Conservation (phyloP, 2,329 filamentous ascomycete species). For the Pseudopyrenochaeta lycopersici region DNA sequence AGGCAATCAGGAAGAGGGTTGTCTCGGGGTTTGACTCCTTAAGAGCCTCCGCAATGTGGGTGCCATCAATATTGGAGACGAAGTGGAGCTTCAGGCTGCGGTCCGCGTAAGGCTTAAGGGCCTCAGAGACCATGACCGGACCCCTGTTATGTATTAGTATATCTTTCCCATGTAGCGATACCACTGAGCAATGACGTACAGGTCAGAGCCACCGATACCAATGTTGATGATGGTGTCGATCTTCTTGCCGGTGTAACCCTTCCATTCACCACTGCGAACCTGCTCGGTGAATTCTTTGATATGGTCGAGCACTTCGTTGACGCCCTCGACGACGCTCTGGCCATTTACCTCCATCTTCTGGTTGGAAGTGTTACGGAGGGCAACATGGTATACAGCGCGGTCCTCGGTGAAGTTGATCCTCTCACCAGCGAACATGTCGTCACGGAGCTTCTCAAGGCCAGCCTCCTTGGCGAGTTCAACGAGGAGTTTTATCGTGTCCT, state of each 20-base stretch:
- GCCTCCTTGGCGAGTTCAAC: slow-evolving; percentile 92
- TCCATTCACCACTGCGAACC: slow-evolving; percentile 94
- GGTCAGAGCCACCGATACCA: slow-evolving; percentile 96
- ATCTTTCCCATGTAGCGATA: too few relatives aligned
- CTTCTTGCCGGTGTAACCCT: slow-evolving; percentile 96
- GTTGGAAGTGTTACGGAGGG: slow-evolving; percentile 88
- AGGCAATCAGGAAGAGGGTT: slow-evolving; percentile 97
- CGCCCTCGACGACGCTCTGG: slow-evolving; percentile 91
- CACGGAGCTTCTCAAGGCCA: slow-evolving; percentile 88
- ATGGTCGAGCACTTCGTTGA: slow-evolving; percentile 90
- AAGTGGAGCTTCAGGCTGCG: slow-evolving; percentile 91
- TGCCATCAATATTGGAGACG: slow-evolving; percentile 99
- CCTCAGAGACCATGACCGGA: slow-evolving; percentile 98
- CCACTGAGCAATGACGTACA: slow-evolving; percentile 69
- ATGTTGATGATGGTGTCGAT: slow-evolving; percentile 97
- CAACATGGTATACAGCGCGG: slow-evolving; percentile 93
- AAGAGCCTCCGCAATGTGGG: slow-evolving; percentile 94
- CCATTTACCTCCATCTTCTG: slow-evolving; percentile 86
- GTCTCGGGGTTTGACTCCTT: slow-evolving; percentile 91
- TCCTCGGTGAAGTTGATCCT: slow-evolving; percentile 99
- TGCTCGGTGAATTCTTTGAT: slow-evolving; percentile 99
- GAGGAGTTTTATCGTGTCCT: slow-evolving; percentile 87
- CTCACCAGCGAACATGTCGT: slow-evolving; percentile 96
- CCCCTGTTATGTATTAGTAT: slow-evolving; percentile 63
- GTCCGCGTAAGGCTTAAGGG: slow-evolving; percentile 92